Conservation (phyloP, 1,284 basidiomycete species). For the Amylostereum areolatum region DNA sequence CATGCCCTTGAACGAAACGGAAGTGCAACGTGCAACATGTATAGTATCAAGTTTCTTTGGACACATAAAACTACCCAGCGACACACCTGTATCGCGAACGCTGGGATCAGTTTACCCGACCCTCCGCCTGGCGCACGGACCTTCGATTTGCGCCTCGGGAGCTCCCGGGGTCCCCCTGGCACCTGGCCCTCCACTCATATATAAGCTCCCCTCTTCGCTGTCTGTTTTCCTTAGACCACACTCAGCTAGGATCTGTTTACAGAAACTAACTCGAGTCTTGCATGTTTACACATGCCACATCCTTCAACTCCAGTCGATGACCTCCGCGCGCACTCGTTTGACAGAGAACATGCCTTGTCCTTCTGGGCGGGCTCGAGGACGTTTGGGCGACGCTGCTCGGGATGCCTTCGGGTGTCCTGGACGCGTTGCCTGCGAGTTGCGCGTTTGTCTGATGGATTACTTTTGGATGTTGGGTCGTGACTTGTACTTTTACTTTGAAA, state of each 20-base stretch:
- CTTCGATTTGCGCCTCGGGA: background rate
- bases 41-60: no score
- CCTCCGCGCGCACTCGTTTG: conserved; percentile 60
- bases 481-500: no score
- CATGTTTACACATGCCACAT: conserved; percentile 82
- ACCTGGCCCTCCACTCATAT: conserved; percentile 28
- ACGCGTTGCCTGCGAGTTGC: conserved; percentile 51
- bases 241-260: conserved; percentile 87
- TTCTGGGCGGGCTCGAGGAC: conserved; percentile 57
- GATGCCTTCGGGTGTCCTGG: conserved; percentile 30
- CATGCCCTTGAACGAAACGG: no score
- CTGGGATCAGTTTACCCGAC: no score
- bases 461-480: conserved; percentile 6
- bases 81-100: no score
- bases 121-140: conserved; percentile 27
- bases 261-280: conserved; percentile 86
- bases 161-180: background rate
- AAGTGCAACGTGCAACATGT: no score
- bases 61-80: no score
- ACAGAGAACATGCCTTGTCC: conserved; percentile 65
- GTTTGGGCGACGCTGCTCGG: conserved; percentile 46
- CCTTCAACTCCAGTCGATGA: conserved; percentile 80
- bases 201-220: conserved; percentile 23
- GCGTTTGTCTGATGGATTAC: conserved; percentile 74
- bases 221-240: conserved; percentile 63